Base-by-base conservation (phyloP, 163 green algal genomes). In the Chloromonas sp. region DNA sequence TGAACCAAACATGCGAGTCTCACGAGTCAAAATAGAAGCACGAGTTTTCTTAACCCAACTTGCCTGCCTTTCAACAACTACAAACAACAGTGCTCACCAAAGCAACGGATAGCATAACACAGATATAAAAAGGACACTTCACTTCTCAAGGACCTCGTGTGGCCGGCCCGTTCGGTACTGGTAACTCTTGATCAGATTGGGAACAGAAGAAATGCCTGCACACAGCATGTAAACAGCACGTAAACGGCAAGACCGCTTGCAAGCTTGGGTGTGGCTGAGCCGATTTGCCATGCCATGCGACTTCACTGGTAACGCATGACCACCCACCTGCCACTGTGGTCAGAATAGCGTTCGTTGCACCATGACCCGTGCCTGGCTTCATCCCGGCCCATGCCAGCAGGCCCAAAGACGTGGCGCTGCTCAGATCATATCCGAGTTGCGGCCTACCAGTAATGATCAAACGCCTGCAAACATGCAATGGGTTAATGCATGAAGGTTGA, bases 141-240 rank as follows among this genome's bases (percentile, higher is more conserved):
- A 36, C 36, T 36, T 36, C 36, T 36, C 36, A 36, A 36, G 36
- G 66, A 74, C 5, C 66, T 74, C 66, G 66, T 74, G 66, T 11
- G 66, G 66, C 5, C 66, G 66, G 5, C 66, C 66, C 66, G 66
- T 74, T 5, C 66, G 58, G 77, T n/a, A 70, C 8, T 58, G 84
- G 82, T 91, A 92, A 80, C 84, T 89, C 87, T 92, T 92, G 70
- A 92, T 87, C 2, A 92, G 66, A 70, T 92, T 92, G 82, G 87
- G 79, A 58, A 89, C 66, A 1, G 14, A 62, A 13, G 84, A 89
- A 0, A 92, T 71, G 60, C 87, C 87, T 89, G 87, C 5, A n/a
- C 70, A 14, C 1, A 57, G 58, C 3, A n/a, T 61, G 1, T 60
- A 14, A 59, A 76, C 66, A 36, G 36, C 36, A 36, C 36, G 36